These are phyloP conservation scores for Lasiosphaeria hispida DNA, from an alignment of 495 filamentous ascomycete species.

Conservation along the genomic window DNA sequence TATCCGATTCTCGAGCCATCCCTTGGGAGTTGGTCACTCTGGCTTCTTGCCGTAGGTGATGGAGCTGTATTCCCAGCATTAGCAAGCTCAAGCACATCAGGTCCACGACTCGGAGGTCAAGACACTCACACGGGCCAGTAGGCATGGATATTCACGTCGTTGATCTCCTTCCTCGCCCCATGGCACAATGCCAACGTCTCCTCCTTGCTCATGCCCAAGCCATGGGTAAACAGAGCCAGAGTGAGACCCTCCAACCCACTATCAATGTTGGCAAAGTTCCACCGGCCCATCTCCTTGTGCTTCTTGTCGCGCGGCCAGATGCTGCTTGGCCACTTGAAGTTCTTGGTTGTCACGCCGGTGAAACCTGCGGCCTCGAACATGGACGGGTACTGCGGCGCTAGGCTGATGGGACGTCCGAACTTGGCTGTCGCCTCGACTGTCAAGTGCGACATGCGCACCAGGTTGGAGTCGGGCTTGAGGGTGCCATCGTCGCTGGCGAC, in stretches of 20 bases:
- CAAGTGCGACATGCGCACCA: background rate
- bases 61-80: too few species aligned
- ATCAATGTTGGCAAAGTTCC: slow-evolving; percentile 3
- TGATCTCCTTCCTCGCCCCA: slow-evolving; percentile 2
- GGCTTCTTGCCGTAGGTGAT: too few species aligned
- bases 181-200: slow-evolving; percentile 4
- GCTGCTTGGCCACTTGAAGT: slow-evolving; percentile 11
- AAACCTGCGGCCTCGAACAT: slow-evolving; percentile 7
- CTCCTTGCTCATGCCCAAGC: slow-evolving; percentile 4
- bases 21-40: too few species aligned
- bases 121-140: slow-evolving; percentile 10
- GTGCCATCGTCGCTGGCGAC: slow-evolving; percentile 16
- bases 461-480: background rate
- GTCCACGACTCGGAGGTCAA: too few species aligned
- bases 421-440: background rate
- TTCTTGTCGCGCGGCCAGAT: slow-evolving; percentile 8
- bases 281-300: slow-evolving; percentile 7
- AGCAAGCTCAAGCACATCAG: too few species aligned
- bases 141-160: background rate
- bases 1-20: too few species aligned
- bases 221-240: slow-evolving; percentile 4
- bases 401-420: background rate
- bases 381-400: slow-evolving; percentile 1
- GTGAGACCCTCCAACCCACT: background rate
- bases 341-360: slow-evolving; percentile 5